These are phyloP conservation scores for Glycyrrhiza uralensis DNA, from an alignment of 306 rosid species.

Conservation along the genomic window DNA sequence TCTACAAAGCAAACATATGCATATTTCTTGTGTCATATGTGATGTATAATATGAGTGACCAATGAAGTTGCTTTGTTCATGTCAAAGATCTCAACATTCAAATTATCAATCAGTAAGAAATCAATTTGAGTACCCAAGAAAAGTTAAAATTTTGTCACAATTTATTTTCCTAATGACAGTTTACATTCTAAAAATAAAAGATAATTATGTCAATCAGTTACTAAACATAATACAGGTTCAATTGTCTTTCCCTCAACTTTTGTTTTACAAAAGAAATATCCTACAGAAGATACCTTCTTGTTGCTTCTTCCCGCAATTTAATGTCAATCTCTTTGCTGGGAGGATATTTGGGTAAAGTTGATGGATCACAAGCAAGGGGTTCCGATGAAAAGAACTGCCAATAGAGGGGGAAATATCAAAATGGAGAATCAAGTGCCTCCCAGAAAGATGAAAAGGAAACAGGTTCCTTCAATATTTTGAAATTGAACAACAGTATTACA, in stretches of 20 bases:
- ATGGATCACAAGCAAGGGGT: conserved; percentile 84
- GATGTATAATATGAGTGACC: neutral
- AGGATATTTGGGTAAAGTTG: conserved; percentile 84
- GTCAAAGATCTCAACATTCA: conserved; percentile 7
- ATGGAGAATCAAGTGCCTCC: conserved; percentile 17
- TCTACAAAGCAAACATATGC: neutral
- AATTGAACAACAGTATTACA: neutral
- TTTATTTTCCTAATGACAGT: neutral
- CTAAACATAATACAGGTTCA: neutral
- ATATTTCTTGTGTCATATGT: neutral
- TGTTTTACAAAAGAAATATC: neutral
- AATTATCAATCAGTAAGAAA: neutral
- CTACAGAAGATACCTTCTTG: conserved; percentile 56
- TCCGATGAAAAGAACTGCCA: conserved; percentile 70
- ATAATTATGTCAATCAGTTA: neutral
- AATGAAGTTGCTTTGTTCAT: conserved; percentile 19
- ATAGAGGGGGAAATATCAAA: conserved; percentile 20
- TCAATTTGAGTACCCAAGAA: neutral
- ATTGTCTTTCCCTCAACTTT: neutral
- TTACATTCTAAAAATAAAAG: conserved; percentile 9
- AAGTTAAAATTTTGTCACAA: conserved; percentile 10
- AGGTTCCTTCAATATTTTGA: conserved; percentile 11
- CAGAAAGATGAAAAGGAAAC: conserved; percentile 4
- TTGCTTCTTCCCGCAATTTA: conserved; percentile 62
- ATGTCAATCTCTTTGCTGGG: conserved; percentile 93